Conservation (phyloP, 1,284 basidiomycete genomes). For the Laetiporus sulphureus region DNA sequence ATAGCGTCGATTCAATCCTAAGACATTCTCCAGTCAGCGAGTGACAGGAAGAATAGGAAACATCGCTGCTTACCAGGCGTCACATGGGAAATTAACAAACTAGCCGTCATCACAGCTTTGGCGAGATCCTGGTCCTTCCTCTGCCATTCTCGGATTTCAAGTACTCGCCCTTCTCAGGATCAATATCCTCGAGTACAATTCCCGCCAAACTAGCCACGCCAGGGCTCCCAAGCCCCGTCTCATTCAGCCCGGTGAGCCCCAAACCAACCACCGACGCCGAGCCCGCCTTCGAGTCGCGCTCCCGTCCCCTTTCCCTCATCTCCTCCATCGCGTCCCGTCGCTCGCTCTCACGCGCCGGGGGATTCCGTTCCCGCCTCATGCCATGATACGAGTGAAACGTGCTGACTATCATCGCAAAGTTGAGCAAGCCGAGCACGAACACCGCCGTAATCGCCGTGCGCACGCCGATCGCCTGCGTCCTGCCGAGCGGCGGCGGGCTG, state of each 20-base stretch:
- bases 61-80: too few species aligned
- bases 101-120: slow-evolving; percentile 20
- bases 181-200: slow-evolving; percentile 15
- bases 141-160: slow-evolving; percentile 12
- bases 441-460: slow-evolving; percentile 51
- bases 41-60: too few species aligned
- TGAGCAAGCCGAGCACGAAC: slow-evolving; percentile 53
- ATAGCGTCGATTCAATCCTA: too few species aligned
- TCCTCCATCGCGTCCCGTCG: slow-evolving; percentile 11
- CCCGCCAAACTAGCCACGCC: slow-evolving; percentile 11
- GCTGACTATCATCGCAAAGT: slow-evolving; percentile 53
- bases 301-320: slow-evolving; percentile 7
- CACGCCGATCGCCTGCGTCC: slow-evolving; percentile 37
- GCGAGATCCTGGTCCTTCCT: slow-evolving; percentile 11
- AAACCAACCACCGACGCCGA: slow-evolving; percentile 17
- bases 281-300: slow-evolving; percentile 5
- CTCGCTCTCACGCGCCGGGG: slow-evolving; percentile 7
- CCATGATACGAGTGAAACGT: slow-evolving; percentile 50
- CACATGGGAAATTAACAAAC: too few species aligned
- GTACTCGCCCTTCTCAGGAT: slow-evolving; percentile 18
- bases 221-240: slow-evolving; percentile 6
- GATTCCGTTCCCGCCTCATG: slow-evolving; percentile 17
- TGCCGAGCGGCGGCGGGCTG: slow-evolving; percentile 23
- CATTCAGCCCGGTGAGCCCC: slow-evolving; percentile 16
- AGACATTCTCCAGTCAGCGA: too few species aligned